A percentile compares a stretch with the other conserved stretches of the same genome.
Evolutionary conservation across 2,329 filamentous ascomycete genomes (phyloP).

Genomic region (Calonectria pauciramosa): DNA sequence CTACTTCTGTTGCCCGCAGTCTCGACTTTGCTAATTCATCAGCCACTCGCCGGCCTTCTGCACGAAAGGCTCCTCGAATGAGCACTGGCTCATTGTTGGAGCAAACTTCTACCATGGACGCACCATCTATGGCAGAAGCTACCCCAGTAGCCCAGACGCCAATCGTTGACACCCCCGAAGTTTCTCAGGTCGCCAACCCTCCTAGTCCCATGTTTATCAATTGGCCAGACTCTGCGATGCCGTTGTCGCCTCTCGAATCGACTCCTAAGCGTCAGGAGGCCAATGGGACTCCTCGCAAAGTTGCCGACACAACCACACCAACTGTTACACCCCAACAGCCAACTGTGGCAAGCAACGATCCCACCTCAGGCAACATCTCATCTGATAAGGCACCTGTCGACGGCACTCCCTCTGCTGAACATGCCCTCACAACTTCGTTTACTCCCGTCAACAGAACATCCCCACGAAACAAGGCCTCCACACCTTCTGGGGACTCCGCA

Average conservation of each 20-base stretch:
- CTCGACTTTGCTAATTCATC: background rate
- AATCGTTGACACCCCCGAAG: background rate
- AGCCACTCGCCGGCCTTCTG: background rate
- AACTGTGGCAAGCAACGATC: background rate
- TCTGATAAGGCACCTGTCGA: background rate
- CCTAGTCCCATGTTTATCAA: background rate
- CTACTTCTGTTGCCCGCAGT: background rate
- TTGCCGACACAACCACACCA: background rate
- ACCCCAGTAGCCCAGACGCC: background rate
- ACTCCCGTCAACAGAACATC: conserved; percentile 44
- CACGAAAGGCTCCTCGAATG: conserved; percentile 1
- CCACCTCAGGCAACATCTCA: background rate
- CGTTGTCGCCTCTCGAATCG: conserved; percentile 6
- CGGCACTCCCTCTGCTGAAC: conserved; percentile 14
- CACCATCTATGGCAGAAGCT: background rate
- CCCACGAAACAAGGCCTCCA: conserved; percentile 20
- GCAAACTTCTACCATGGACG: conserved; percentile 18
- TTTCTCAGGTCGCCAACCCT: background rate
- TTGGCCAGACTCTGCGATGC: conserved; percentile 5
- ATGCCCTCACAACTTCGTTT: conserved; percentile 39
- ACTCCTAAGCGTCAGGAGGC: background rate
- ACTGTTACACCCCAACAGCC: background rate
- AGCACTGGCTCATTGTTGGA: background rate
- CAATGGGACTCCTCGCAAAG: conserved; percentile 10
- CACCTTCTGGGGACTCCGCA: conserved; percentile 18